phyloP scores from a whole-genome alignment of 768 basidiomycete genomes.

The Leccinum variicolor region DNA sequence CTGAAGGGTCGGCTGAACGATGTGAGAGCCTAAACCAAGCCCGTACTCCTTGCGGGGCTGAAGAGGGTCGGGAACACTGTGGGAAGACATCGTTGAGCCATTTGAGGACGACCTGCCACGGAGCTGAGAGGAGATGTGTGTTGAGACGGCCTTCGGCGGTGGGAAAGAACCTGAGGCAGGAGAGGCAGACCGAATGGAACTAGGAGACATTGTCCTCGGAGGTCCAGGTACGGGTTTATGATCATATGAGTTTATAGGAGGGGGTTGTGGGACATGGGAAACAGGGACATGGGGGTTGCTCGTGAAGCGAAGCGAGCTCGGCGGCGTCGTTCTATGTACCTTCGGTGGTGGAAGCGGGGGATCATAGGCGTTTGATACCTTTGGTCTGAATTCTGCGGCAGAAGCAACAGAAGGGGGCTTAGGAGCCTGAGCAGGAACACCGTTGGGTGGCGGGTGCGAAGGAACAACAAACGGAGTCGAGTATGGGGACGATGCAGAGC shows the following conservation, averaged over 20 bases:
- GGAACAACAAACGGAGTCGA: slow-evolving; percentile 12
- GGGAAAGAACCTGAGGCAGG: slow-evolving; percentile 36
- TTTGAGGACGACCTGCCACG: slow-evolving; percentile 45
- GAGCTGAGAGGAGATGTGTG: slow-evolving; percentile 15
- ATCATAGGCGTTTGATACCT: slow-evolving; percentile 70
- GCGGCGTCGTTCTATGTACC: slow-evolving; percentile 27
- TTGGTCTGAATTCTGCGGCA: slow-evolving; percentile 55
- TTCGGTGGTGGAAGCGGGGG: slow-evolving; percentile 63
- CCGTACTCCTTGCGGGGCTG: slow-evolving; percentile 29
- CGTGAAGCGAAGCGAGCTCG: slow-evolving; percentile 23
- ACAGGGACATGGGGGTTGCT: slow-evolving; percentile 11
- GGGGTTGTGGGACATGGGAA: slow-evolving; percentile 9
- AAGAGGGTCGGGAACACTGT: slow-evolving; percentile 12
- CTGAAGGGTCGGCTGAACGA: slow-evolving; percentile 16
- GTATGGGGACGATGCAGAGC: slow-evolving; percentile 27
- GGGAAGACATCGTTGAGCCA: slow-evolving; percentile 39
- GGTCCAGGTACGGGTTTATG: slow-evolving; percentile 14
- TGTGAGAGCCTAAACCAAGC: slow-evolving; percentile 18
- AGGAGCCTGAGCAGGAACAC: slow-evolving; percentile 28
- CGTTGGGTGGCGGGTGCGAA: slow-evolving; percentile 17
- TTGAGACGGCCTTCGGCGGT: slow-evolving; percentile 25
- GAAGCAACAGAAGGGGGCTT: slow-evolving; percentile 35
- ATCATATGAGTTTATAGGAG: slow-evolving; percentile 18
- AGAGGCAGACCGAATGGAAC: slow-evolving; percentile 20
- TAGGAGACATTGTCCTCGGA: slow-evolving; percentile 32